Base-by-base conservation (phyloP, 441 rosid genomes). In the Breynia disticha region DNA sequence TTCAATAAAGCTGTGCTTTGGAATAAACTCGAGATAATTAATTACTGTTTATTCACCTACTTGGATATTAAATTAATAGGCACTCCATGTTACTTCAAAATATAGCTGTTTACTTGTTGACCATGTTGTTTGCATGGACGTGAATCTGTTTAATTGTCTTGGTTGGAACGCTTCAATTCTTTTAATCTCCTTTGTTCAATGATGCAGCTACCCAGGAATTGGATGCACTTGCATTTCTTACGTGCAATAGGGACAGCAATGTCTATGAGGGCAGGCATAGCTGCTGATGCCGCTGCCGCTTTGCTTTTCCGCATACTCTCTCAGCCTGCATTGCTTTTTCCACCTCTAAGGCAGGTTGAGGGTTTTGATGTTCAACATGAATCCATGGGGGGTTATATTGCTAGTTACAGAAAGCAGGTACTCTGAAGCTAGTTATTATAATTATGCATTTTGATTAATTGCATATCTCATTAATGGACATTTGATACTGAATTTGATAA, bases 171-270 rank as follows among this genome's bases (percentile, higher is more conserved):
- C 48, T 20, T 48, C 17, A 24, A 18, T 50, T 11, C 9, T 14
- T 46, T 6, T 46, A 41, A 39, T 49, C 51, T 47, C n/a, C 64
- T 71, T 46, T 72, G 19, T 63, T 62, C 64, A 46, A 55, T 75
- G 59, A 54, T 77, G 72, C 63, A 93, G 99, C 87, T 93, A 69
- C 99, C 99, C 22, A 80, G 90, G 72, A 93, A 93, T 71, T 93
- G 99, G 99, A 81, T 93, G 97, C 99, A 93, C 75, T 75, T 93
- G 79, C 99, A 93, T 67, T 93, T 93, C 77, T 77, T 93, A 81
- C 93, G 99, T 53, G 99, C 99, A 43, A 93, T 93, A 54, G 99
- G 99, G 60, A 83, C 80, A 47, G 99, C 97, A 35, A 93, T 93
- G 97, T 93, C 99, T 62, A 93, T 88, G 99, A 82, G 99, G 72